Evolutionary conservation across 139 green algal genomes (phyloP), one percentile per base, ranked within the genome.

Genomic region (Nannochloris sp.): DNA sequence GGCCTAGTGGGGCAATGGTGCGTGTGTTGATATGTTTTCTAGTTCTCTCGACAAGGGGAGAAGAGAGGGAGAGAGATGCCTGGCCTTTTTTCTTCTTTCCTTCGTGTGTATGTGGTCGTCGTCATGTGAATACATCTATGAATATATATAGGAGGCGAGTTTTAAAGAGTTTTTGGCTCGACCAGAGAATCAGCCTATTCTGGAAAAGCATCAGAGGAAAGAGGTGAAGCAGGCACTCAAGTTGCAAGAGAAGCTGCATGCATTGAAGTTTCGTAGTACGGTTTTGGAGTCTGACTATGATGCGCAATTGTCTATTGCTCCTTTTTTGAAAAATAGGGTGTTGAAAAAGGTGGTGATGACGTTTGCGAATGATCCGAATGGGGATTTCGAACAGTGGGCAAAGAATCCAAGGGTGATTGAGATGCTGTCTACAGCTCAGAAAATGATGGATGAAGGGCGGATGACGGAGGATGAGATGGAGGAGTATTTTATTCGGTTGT

Each of bases 321-420:
- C 75, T 31, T 89, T 75, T 49, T 57, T 82, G 33, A 45, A 77
- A 46, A 74, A 68, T 51, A 69, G 59, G 3, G 59, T 77, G 2
- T 69, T 91, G 57, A 63, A 79, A 3, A 72, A 65, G 29, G 67
- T 91, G 23, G 56, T 87, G 11, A 58, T 79, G 56, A 82, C 74
- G 26, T 83, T 88, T 55, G 70, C 67, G 61, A 88, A 85, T 57
- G 78, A 86, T 71, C 59, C 60, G 5, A 56, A 68, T 8, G 76
- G 76, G 45, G 76, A 86, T 64, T 87, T 88, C 49, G 63, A 49
- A 10, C 73, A 77, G 36, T 88, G 82, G 82, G 82, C 82, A 13
- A 59, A 17, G 51, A 83, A 83, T 59, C 68, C 72, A 10, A 51
- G 65, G 2, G 83, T 88, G 14, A 46, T 89, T 29, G 43, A 71